Evolutionary conservation across 1,139 yeast species (phyloP), one percentile per base, ranked within the genome.

Genomic region (Yueomyces sp.): DNA sequence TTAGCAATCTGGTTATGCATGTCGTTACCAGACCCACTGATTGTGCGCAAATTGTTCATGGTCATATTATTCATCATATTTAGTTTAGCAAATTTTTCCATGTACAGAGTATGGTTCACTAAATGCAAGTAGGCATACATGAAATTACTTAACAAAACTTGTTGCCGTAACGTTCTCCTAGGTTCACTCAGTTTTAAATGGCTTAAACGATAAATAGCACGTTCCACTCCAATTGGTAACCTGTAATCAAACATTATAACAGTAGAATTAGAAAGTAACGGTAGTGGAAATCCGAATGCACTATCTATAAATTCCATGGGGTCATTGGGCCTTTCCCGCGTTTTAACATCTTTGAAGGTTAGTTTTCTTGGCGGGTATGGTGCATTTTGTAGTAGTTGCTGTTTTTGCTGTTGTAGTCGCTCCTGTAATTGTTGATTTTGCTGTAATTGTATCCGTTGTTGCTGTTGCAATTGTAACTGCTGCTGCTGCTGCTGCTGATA

Each of bases 51-150:
- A 19, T 19, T 19, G 19, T 19, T 19, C 19, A 19, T 29, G 31
- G 6, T 6, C 31, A 29, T 6, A 29, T 19, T 33, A 33, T 33
- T 33, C 35, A 33, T 33, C 8, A 4, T 4, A 6, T 33, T 11
- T 9, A n/a, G 19, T 19, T 33, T 33, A n/a, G 35, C 6, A 33
- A 9, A 33, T 33, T 33, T 33, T 54, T 82, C 89, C 50, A 82
- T 63, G 60, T 81, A 85, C 51, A 82, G 67, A 5, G 91, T 81
- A 54, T 89, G 96, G 62, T 91, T 94, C 45, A 91, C 96, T 62
- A 91, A 69, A 58, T 91, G 91, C 69, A 91, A 73, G 64, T 91
- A 91, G 0, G 97, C 93, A 60, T 91, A 91, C 98, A 91, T 91
- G 72, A 91, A 91, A 61, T 93, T 93, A 45, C 96, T 85, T 50